phyloP scores from a whole-genome alignment of 2,329 filamentous ascomycete genomes.

The Sordariomycetes sp. region DNA sequence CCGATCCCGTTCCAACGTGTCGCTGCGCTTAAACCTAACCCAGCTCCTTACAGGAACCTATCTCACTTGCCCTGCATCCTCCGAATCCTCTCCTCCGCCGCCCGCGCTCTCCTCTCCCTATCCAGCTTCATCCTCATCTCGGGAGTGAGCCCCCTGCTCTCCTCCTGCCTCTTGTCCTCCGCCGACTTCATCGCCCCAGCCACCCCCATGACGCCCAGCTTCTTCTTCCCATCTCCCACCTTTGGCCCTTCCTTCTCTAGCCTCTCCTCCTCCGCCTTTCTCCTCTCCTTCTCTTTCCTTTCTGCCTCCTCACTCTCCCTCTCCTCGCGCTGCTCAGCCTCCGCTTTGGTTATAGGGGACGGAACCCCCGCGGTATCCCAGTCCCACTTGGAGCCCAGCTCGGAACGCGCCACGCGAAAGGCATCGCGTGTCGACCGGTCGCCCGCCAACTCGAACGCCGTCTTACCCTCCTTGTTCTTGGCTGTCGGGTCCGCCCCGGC shows the following conservation, averaged over 20 bases:
- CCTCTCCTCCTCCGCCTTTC: constrained; percentile 64
- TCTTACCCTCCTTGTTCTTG: constrained; percentile 65
- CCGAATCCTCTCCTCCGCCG: constrained; percentile 79
- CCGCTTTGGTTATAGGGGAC: constrained; percentile 54
- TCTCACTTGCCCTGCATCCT: constrained; percentile 38
- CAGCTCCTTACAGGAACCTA: not conserved
- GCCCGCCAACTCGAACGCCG: constrained; percentile 76
- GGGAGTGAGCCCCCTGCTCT: constrained; percentile 72
- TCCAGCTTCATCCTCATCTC: constrained; percentile 81
- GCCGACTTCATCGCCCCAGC: constrained; percentile 58
- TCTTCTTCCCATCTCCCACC: constrained; percentile 40
- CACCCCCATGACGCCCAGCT: constrained; percentile 41
- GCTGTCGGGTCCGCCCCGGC: constrained; percentile 63
- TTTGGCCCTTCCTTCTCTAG: constrained; percentile 56
- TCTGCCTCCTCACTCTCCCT: constrained; percentile 61
- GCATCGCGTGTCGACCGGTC: constrained; percentile 80
- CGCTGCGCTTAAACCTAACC: not conserved
- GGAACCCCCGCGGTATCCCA: constrained; percentile 74
- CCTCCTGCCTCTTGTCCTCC: constrained; percentile 73
- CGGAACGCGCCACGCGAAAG: constrained; percentile 76
- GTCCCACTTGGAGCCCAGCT: constrained; percentile 72
- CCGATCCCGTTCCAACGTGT: not conserved
- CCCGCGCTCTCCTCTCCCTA: constrained; percentile 78
- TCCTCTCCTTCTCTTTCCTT: constrained; percentile 57
- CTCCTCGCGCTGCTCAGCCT: constrained; percentile 59